Evolutionary conservation across 140 eudicot species (phyloP).

Genomic region (Erigeron philadelphicus): DNA sequence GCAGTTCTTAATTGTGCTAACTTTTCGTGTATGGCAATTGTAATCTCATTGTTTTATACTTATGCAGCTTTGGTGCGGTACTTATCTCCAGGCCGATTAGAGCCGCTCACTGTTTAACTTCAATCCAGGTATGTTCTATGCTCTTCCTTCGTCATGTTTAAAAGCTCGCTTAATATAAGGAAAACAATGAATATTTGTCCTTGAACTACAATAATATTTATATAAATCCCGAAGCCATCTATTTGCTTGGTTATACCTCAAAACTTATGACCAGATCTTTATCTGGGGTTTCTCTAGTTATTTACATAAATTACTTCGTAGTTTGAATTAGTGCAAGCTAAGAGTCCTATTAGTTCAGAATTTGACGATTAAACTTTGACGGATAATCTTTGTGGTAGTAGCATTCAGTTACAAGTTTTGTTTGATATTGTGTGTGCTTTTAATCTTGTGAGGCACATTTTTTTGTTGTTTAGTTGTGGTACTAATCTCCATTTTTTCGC

Average conservation of each 20-base stretch:
- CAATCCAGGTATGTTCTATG: slow-evolving; percentile 65
- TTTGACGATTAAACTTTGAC: not conserved
- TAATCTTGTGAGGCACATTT: not conserved
- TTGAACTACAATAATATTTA: not conserved
- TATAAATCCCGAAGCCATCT: not conserved
- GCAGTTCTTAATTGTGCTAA: not conserved
- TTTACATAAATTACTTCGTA: not conserved
- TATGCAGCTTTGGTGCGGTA: slow-evolving; percentile 72
- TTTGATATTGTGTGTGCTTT: not conserved
- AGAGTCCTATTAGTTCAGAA: not conserved
- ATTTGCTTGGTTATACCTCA: not conserved
- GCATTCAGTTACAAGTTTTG: not conserved
- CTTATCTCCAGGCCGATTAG: slow-evolving; percentile 85
- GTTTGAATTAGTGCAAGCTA: not conserved
- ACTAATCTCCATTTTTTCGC: not conserved
- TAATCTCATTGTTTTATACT: slow-evolving; percentile 17
- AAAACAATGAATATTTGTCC: not conserved
- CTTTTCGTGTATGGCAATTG: not conserved
- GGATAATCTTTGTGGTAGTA: not conserved
- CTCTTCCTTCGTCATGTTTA: not conserved
- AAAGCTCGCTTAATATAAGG: not conserved
- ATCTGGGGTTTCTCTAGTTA: not conserved
- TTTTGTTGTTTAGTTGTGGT: not conserved
- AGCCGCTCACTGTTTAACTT: slow-evolving; percentile 99
- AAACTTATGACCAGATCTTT: not conserved